phyloP scores from a whole-genome alignment of 78 protist species.

The Cavenderia fasciculata region DNA sequence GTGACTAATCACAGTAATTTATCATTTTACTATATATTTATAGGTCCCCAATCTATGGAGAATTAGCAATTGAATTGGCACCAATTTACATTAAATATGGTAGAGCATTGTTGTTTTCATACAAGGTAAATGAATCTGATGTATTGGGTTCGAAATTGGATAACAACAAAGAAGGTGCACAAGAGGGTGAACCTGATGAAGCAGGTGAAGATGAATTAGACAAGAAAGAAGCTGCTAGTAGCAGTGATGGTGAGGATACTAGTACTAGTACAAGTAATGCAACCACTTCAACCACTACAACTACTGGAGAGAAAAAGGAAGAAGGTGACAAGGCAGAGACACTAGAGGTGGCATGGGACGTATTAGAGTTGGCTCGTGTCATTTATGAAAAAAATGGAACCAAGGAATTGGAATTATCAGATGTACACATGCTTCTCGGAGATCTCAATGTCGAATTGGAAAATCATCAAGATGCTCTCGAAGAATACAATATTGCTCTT shows the following conservation, averaged over 20 bases:
- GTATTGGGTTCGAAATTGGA: slow-evolving; percentile 12
- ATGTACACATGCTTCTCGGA: slow-evolving; percentile 32
- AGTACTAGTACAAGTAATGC: background rate
- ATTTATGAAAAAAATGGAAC: slow-evolving; percentile 33
- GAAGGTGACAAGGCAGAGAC: background rate
- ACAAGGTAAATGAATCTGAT: slow-evolving; percentile 47
- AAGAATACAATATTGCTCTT: slow-evolving; percentile 48
- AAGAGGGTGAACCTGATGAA: background rate
- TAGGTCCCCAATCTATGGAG: slow-evolving; percentile 35
- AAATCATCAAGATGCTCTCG: slow-evolving; percentile 24
- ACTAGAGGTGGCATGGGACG: slow-evolving; percentile 40
- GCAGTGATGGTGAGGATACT: too few species aligned
- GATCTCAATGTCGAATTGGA: slow-evolving; percentile 36
- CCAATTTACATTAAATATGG: slow-evolving; percentile 61
- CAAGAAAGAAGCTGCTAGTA: background rate
- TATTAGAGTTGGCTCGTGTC: slow-evolving; percentile 37
- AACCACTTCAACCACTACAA: background rate
- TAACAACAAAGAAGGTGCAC: background rate
- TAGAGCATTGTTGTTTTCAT: slow-evolving; percentile 2
- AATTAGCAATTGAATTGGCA: slow-evolving; percentile 31
- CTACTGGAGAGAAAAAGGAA: background rate
- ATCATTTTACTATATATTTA: background rate
- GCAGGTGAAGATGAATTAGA: background rate
- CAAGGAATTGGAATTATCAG: slow-evolving; percentile 12
- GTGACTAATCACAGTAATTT: too few species aligned